Base-by-base conservation (phyloP, 345 rosid genomes). In the Euphorbia pulcherrima region DNA sequence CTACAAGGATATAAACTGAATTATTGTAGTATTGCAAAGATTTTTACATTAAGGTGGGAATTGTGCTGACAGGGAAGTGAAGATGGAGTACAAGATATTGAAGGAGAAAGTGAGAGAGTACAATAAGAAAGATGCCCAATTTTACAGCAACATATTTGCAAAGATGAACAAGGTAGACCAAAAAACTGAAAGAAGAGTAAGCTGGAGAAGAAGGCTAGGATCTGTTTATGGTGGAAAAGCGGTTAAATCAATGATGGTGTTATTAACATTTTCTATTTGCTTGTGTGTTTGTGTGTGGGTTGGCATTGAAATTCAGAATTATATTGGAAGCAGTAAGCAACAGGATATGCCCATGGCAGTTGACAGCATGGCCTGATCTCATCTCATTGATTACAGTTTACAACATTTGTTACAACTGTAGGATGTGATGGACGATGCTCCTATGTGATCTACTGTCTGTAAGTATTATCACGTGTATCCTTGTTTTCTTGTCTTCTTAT, bases 61-160 rank as follows among this genome's bases (percentile, higher is more conserved):
- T 46, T 10, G 16, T 10, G 14, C 18, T 17, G 11, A 17, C 64
- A 90, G 99, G 90, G 99, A 94, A 55, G 89, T 94, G 46, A 94
- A 89, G 82, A 58, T 81, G 59, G 99, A 88, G 73, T 86, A 94
- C 78, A 88, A 76, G 55, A 55, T 65, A 33, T 61, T 94, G 86
- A 92, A 87, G 83, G 96, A 84, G 72, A 94, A 86, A 74, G 70
- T 86, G 74, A 91, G 81, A 70, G 99, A 94, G 40, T 92, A 63
- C 60, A 91, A 92, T 53, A 88, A 83, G 80, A 94, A 89, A 72
- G 93, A 94, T 26, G 97, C 99, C 2, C 37, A 37, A 6, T 57
- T 72, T n/a, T 41, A 52, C 52, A 20, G 63, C 39, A 54, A 53
- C 18, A 50, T 55, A 4, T 56, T 72, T 50, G 41, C 64, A 2